These are phyloP conservation scores for Nitzschia sp. DNA, from an alignment of 108 stramenopile genomes.

Conservation along the genomic window DNA sequence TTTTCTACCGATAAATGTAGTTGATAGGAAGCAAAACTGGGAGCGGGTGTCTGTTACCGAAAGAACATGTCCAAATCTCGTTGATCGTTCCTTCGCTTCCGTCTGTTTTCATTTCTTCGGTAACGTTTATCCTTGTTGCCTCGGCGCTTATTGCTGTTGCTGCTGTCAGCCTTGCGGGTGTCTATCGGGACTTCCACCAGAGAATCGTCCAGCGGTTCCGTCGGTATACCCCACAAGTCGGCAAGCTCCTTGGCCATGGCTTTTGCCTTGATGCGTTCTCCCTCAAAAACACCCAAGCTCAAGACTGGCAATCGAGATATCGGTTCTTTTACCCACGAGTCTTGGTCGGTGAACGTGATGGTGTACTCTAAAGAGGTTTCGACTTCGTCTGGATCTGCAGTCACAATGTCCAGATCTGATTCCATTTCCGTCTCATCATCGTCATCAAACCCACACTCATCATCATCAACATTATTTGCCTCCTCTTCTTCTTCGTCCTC, in stretches of 20 bases:
- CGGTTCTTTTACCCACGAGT: not conserved
- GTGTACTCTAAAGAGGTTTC: not conserved
- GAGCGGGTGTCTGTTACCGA: not conserved
- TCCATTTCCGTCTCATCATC: not conserved
- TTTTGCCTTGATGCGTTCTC: slow-evolving; percentile 39
- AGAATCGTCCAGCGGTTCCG: not conserved
- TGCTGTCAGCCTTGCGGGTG: not conserved
- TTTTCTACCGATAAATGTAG: no score
- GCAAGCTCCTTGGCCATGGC: slow-evolving; percentile 44
- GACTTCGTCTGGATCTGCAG: not conserved
- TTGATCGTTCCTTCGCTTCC: not conserved
- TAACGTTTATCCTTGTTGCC: not conserved
- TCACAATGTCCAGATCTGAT: not conserved
- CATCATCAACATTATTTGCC: not conserved
- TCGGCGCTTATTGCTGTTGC: not conserved
- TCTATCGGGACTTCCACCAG: not conserved
- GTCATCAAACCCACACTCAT: not conserved
- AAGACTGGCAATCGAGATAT: slow-evolving; percentile 32
- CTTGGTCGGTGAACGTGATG: slow-evolving; percentile 2
- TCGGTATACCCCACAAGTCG: slow-evolving; percentile 35
- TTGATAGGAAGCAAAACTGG: no score
- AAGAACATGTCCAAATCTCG: slow-evolving; percentile 3
- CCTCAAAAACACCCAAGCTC: slow-evolving; percentile 43
- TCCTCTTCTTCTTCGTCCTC: not conserved
- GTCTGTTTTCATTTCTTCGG: not conserved